Percentiles rank a stretch among this genome's conserved stretches.
Evolutionary conservation across 2,329 filamentous ascomycete species (phyloP).

Genomic region (Aspergillus novoparasiticus): DNA sequence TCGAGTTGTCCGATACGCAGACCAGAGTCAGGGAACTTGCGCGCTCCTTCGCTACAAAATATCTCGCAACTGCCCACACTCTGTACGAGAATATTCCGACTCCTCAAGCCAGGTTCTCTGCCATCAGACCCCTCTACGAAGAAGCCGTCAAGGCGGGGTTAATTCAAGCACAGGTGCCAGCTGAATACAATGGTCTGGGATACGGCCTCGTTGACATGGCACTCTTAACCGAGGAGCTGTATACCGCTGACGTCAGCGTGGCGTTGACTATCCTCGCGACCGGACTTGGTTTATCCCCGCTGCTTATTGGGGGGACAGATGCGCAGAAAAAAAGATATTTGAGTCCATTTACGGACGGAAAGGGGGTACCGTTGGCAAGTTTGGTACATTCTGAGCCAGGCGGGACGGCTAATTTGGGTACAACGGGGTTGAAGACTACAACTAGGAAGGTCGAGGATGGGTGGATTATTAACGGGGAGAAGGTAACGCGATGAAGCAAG

Average conservation of each 20-base stretch:
- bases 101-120: slow-evolving; percentile 48
- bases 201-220: slow-evolving; percentile 52
- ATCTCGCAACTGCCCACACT: slow-evolving; percentile 2
- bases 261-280: slow-evolving; percentile 56
- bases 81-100: slow-evolving; percentile 19
- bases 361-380: slow-evolving; percentile 53
- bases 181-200: slow-evolving; percentile 50
- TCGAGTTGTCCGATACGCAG: slow-evolving; percentile 6
- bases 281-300: slow-evolving; percentile 55
- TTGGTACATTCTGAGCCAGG: slow-evolving; percentile 57
- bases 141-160: slow-evolving; percentile 48
- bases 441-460: slow-evolving; percentile 52
- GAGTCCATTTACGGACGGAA: slow-evolving; percentile 49
- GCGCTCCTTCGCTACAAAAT: slow-evolving; percentile 1
- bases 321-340: slow-evolving; percentile 43
- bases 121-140: slow-evolving; percentile 51
- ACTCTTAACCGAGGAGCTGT: slow-evolving; percentile 57
- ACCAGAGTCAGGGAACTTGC: neutral
- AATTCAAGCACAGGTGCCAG: slow-evolving; percentile 52
- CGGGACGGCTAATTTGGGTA: slow-evolving; percentile 54
- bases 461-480: slow-evolving; percentile 56
- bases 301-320: slow-evolving; percentile 48
- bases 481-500: neutral
- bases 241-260: slow-evolving; percentile 53
- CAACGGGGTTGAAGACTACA: slow-evolving; percentile 52